A percentile compares a stretch with the other conserved stretches of the same genome.
Conservation (phyloP, 345 rosid genomes). For the Litchi chinensis region DNA sequence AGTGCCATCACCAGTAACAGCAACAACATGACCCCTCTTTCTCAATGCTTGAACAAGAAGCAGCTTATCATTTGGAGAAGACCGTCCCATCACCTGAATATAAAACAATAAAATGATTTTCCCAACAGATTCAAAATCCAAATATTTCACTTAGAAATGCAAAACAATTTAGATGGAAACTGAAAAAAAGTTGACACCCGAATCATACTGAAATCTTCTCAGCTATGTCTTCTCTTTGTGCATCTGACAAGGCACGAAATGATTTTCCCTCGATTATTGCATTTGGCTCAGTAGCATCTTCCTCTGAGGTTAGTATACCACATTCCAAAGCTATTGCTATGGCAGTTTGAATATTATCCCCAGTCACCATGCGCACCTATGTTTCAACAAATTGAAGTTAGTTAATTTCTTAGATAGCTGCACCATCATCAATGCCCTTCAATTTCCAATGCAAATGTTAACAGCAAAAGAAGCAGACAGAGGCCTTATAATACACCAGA, state of each 20-base stretch:
- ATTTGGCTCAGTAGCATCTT: constrained; percentile 61
- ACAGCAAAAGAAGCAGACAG: neutral
- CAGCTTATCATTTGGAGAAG: constrained; percentile 90
- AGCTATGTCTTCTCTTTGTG: constrained; percentile 69
- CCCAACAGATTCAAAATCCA: neutral
- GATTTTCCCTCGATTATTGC: constrained; percentile 86
- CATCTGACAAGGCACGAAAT: constrained; percentile 72
- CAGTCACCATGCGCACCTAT: constrained; percentile 98
- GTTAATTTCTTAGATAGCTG: neutral
- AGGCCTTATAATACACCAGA: neutral
- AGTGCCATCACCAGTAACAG: constrained; percentile 95
- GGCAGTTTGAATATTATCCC: constrained; percentile 95
- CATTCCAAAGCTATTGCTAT: constrained; percentile 96
- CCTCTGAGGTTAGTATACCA: constrained; percentile 69
- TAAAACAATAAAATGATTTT: constrained; percentile 8
- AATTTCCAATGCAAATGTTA: neutral
- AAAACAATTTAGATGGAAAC: neutral
- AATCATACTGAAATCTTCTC: constrained; percentile 75
- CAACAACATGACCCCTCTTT: constrained; percentile 75
- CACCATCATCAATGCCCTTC: neutral
- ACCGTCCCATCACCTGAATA: constrained; percentile 87
- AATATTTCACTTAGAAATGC: neutral
- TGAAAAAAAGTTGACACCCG: neutral
- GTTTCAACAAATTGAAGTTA: constrained; percentile 9
- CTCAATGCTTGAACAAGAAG: constrained; percentile 86